Base-by-base conservation (phyloP, 176 grass and related monocot species). In the Lolium perenne region DNA sequence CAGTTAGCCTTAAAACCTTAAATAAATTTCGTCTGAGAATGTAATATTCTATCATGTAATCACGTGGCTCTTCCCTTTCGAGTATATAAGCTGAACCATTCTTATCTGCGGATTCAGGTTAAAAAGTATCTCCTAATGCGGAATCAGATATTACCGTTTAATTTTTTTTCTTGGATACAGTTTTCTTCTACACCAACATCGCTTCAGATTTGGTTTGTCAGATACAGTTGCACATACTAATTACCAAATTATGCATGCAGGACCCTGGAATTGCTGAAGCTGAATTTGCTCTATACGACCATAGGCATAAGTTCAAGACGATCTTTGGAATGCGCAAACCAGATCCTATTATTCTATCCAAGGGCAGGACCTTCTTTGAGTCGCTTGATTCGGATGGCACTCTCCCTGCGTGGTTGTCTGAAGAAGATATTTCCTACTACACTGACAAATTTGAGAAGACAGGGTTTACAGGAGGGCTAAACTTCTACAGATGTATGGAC, bases 401-500 rank as follows among this genome's bases (percentile, higher is more conserved):
- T 76, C 94, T 93, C 60, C 93, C 96, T 72, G 7, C 88, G 74
- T 95, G 96, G 96, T 64, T 98, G 29, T 86, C 96, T 53, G 93
- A 95, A 77, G 92, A 94, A 77, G 96, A 98, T 81, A 77, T 98
- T 86, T 73, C 85, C 47, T 98, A 95, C 86, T 95, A 88, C 0
- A 78, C 88, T 0, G 82, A 76, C 53, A 98, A 95, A 88, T 94
- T 94, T 91, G 81, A 87, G n/a, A 92, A 92, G 86, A 90, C 93
- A 32, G 90, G 96, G 10, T 94, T 98, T 78, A 94, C 91, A 18
- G 96, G 92, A 86, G 91, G 83, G 69, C 61, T 98, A 22, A 98
- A 95, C 78, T 98, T 94, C 86, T 98, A 98, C 81, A 93, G 93
- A 55, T 98, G 96, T 88, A 67, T 98, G 7, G 86, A 98, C 45